Evolutionary conservation across 1,139 yeast genomes (phyloP).

Genomic region (Nakaseomyces sp.): DNA sequence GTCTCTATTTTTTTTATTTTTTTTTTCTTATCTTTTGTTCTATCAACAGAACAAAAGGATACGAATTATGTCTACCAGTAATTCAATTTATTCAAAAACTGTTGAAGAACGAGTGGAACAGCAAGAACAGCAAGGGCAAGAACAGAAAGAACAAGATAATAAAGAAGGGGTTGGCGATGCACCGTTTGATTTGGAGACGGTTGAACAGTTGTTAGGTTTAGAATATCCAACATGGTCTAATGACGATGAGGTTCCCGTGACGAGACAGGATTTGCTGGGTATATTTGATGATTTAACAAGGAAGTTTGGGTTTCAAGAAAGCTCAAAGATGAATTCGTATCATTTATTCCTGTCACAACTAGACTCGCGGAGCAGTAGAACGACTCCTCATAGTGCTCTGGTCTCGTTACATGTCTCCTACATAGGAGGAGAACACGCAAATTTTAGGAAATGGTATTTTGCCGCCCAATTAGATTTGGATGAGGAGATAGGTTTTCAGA

Average conservation of each 20-base stretch:
- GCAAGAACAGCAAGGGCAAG: no score
- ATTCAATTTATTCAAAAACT: no score
- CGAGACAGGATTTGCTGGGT: conserved; percentile 45
- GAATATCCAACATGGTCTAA: conserved; percentile 32
- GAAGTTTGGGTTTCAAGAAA: conserved; percentile 63
- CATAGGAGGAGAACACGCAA: conserved; percentile 61
- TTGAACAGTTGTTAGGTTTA: conserved; percentile 18
- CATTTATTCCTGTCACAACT: conserved; percentile 53
- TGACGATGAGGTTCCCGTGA: conserved; percentile 33
- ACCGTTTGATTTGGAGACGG: conserved; percentile 16
- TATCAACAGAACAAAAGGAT: no score
- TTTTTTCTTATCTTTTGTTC: no score
- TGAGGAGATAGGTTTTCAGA: conserved; percentile 46
- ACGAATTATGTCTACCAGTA: no score
- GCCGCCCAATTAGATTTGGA: conserved; percentile 62
- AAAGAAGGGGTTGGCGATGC: conserved; percentile 13
- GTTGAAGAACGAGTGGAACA: no score
- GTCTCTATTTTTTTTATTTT: no score
- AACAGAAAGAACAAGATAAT: neutral
- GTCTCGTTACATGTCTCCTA: conserved; percentile 60
- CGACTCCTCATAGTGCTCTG: conserved; percentile 47
- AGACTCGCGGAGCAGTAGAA: conserved; percentile 64
- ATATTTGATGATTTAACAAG: conserved; percentile 44
- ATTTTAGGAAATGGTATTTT: conserved; percentile 66
- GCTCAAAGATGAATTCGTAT: conserved; percentile 55